Conservation (phyloP, 164 flowering plant genomes). For the Paratinospora sagittata region DNA sequence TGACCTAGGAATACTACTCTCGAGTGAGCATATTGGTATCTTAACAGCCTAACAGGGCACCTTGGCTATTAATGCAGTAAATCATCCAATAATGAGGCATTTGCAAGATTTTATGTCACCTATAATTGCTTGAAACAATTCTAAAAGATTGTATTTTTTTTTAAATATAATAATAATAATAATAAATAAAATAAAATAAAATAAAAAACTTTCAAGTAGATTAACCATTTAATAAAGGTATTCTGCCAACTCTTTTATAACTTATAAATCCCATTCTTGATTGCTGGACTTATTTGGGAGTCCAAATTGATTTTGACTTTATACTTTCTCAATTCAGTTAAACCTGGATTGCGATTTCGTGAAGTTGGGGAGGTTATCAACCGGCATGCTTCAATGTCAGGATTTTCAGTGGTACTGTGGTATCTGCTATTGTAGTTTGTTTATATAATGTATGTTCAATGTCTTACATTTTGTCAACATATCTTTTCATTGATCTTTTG, state of each 20-base stretch:
- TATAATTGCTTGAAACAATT: background rate
- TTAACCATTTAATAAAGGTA: too few species aligned
- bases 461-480: background rate
- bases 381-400: slow-evolving; percentile 91
- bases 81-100: background rate
- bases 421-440: background rate
- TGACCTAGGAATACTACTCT: background rate
- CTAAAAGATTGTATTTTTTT: too few species aligned
- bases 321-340: slow-evolving; percentile 39
- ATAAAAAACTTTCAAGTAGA: too few species aligned
- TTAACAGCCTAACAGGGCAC: background rate
- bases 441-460: background rate
- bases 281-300: background rate
- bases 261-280: background rate
- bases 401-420: slow-evolving; percentile 82
- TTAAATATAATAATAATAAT: too few species aligned
- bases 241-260: background rate
- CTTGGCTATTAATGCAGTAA: background rate
- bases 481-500: slow-evolving; percentile 5
- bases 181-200: too few species aligned
- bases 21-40: background rate
- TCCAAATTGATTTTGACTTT: background rate
- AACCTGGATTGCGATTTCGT: slow-evolving; percentile 93
- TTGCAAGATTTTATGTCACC: background rate
- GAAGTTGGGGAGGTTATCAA: slow-evolving; percentile 92